Percentiles rank a stretch among this genome's conserved stretches.
Conservation (phyloP, 768 basidiomycete species). For the Leccinum truebloodii region DNA sequence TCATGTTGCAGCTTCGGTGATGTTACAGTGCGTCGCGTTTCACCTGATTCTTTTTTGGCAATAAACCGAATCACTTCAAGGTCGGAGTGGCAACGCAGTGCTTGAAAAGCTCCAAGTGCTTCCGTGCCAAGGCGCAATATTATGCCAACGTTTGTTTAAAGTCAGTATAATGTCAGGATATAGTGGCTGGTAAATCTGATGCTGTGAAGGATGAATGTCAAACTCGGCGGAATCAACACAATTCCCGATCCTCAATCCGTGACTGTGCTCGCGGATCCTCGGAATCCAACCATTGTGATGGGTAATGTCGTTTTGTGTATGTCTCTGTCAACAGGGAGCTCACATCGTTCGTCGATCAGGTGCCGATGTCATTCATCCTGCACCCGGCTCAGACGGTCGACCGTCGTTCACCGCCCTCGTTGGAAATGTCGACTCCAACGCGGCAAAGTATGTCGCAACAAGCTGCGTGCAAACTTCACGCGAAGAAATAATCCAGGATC, state of each 20-base stretch:
- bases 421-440: conserved; percentile 74
- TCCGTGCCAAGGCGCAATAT: conserved; percentile 70
- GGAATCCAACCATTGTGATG: conserved; percentile 78
- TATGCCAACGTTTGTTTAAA: conserved; percentile 81
- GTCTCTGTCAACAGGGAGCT: not conserved
- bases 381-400: conserved; percentile 74
- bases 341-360: conserved; percentile 39
- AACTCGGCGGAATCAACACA: conserved; percentile 81
- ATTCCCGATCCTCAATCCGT: conserved; percentile 72
- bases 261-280: conserved; percentile 62
- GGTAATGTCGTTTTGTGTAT: conserved; percentile 41
- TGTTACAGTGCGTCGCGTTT: conserved; percentile 42
- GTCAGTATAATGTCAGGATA: conserved; percentile 42
- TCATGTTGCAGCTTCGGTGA: conserved; percentile 64
- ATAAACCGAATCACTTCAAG: conserved; percentile 32
- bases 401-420: conserved; percentile 84
- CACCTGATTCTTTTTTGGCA: not conserved
- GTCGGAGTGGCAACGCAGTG: conserved; percentile 81
- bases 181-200: conserved; percentile 1
- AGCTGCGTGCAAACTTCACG: conserved; percentile 67
- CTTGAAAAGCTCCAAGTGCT: conserved; percentile 66
- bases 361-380: conserved; percentile 83
- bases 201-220: conserved; percentile 68
- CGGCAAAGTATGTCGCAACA: conserved; percentile 67
- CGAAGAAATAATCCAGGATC: conserved; percentile 75